phyloP scores from a whole-genome alignment of 257 asterid genomes.

The Nemophila menziesii region DNA sequence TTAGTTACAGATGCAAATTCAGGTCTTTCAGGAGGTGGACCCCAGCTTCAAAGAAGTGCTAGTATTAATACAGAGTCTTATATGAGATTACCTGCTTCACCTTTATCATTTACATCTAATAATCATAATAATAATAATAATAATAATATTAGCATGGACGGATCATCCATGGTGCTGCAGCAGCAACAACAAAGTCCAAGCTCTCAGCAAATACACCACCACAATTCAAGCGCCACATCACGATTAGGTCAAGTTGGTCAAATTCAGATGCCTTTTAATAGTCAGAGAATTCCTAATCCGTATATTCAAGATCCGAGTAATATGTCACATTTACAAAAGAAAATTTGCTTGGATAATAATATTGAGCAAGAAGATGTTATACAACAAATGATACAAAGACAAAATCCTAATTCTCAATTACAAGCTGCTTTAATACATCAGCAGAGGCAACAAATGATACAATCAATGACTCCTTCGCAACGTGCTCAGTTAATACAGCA shows the following conservation, averaged over 20 bases:
- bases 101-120: slow-evolving; percentile 89
- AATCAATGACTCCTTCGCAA: slow-evolving; percentile 74
- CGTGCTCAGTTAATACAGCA: slow-evolving; percentile 77
- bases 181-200: slow-evolving; percentile 58
- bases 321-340: slow-evolving; percentile 72
- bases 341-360: slow-evolving; percentile 83
- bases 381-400: slow-evolving; percentile 70
- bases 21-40: slow-evolving; percentile 87
- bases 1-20: slow-evolving; percentile 97
- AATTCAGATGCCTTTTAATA: slow-evolving; percentile 42
- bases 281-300: slow-evolving; percentile 46
- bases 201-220: slow-evolving; percentile 53
- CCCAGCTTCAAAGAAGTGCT: slow-evolving; percentile 82
- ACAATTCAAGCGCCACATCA: slow-evolving; percentile 71
- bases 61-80: slow-evolving; percentile 85
- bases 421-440: slow-evolving; percentile 82
- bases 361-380: slow-evolving; percentile 85
- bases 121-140: too few species aligned
- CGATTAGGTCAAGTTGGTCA: slow-evolving; percentile 68
- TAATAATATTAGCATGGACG: slow-evolving; percentile 82
- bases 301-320: slow-evolving; percentile 51
- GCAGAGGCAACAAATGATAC: slow-evolving; percentile 70
- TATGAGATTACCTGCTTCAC: slow-evolving; percentile 93
- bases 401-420: slow-evolving; percentile 64
- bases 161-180: slow-evolving; percentile 64